A percentile compares a stretch with the other conserved stretches of the same genome.
Evolutionary conservation across 202 grass and related monocot genomes (phyloP).

Genomic region (Panicum hallii): DNA sequence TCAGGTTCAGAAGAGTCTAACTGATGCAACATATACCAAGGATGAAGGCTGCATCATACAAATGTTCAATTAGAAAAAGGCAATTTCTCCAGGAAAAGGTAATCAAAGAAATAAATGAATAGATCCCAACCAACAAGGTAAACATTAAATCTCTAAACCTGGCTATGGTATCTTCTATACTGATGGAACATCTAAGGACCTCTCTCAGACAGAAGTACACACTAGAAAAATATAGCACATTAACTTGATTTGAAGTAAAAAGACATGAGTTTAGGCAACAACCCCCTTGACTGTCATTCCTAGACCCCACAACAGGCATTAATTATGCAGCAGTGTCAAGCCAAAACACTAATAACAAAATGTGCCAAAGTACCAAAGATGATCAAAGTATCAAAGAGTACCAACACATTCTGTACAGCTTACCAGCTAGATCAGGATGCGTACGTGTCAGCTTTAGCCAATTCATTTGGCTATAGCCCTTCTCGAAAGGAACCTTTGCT

Average conservation of each 20-base stretch:
- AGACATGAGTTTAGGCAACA: neutral
- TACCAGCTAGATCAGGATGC: slow-evolving; percentile 87
- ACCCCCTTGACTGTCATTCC: neutral
- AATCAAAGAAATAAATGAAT: neutral
- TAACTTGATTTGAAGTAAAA: neutral
- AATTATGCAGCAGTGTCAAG: neutral
- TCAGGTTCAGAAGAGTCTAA: neutral
- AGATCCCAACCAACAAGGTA: neutral
- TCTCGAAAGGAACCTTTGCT: slow-evolving; percentile 88
- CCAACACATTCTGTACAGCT: slow-evolving; percentile 2
- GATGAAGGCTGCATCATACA: neutral
- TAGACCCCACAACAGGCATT: neutral
- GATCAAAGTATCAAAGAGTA: slow-evolving; percentile 15
- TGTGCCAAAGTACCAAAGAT: slow-evolving; percentile 2
- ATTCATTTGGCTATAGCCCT: slow-evolving; percentile 91
- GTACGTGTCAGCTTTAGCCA: slow-evolving; percentile 88
- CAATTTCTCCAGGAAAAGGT: neutral
- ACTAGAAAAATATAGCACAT: neutral
- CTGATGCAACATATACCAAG: neutral
- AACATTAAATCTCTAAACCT: neutral
- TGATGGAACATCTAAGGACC: neutral
- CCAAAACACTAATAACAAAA: neutral
- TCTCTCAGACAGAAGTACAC: neutral
- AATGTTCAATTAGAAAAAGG: neutral
- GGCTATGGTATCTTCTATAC: neutral